A percentile compares a stretch with the other conserved stretches of the same genome.
phyloP scores from a whole-genome alignment of 441 rosid genomes.

The Euphorbia schlechtendalii region DNA sequence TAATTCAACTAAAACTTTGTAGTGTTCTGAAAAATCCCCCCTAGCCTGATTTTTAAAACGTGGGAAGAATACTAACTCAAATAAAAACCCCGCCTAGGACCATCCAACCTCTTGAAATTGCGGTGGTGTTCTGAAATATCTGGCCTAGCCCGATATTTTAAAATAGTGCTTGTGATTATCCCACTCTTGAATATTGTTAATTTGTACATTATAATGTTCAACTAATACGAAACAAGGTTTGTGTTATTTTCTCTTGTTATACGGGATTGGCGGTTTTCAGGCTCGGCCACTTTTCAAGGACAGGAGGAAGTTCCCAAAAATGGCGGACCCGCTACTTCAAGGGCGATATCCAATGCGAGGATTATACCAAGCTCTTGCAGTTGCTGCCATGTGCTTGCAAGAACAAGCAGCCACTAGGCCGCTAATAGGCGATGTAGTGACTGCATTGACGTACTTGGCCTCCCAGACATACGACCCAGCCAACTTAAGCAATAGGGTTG shows the following conservation, averaged over 20 bases:
- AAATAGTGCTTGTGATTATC: too few species aligned
- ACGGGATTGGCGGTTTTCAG: conserved; percentile 33
- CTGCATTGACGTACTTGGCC: conserved; percentile 90
- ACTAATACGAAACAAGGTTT: conserved; percentile 16
- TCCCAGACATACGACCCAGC: conserved; percentile 84
- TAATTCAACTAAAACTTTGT: too few species aligned
- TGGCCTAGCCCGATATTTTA: too few species aligned
- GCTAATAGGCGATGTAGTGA: conserved; percentile 88
- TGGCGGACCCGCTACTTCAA: conserved; percentile 92
- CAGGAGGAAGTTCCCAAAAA: conserved; percentile 90
- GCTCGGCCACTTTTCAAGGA: conserved; percentile 97
- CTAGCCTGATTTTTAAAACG: too few species aligned
- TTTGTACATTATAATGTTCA: neutral
- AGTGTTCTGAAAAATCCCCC: too few species aligned
- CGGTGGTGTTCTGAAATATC: too few species aligned
- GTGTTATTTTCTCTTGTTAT: conserved; percentile 15
- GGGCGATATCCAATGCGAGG: conserved; percentile 95
- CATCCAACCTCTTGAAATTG: too few species aligned
- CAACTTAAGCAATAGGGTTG: conserved; percentile 53
- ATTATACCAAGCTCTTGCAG: conserved; percentile 95
- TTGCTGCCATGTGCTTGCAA: conserved; percentile 97
- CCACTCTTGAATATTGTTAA: neutral
- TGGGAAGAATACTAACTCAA: too few species aligned
- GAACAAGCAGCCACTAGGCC: conserved; percentile 99
- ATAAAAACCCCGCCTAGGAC: too few species aligned